Conservation (phyloP, 179 eudicot species). For the Vitellaria paradoxa region DNA sequence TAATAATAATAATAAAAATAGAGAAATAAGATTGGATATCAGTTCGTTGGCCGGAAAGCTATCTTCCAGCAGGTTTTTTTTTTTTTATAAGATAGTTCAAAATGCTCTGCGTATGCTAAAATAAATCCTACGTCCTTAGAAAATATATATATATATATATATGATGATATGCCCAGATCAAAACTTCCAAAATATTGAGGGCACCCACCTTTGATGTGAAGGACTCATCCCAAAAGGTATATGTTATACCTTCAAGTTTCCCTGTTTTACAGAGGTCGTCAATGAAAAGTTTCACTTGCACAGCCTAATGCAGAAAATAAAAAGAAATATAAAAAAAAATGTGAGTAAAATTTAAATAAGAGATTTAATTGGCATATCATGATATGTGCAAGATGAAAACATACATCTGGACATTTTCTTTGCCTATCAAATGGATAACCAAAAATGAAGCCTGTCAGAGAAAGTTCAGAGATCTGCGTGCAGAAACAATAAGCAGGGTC, state of each 20-base stretch:
- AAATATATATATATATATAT: not conserved
- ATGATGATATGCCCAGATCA: not conserved
- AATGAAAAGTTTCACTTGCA: constrained; percentile 60
- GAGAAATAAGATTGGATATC: not conserved
- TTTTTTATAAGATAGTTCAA: not conserved
- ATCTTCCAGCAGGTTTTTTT: not conserved
- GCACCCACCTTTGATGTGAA: constrained; percentile 79
- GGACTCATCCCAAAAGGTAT: constrained; percentile 89
- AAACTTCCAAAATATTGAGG: not conserved
- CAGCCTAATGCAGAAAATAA: constrained; percentile 39
- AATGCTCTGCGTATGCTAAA: not conserved
- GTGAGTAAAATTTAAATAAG: not conserved
- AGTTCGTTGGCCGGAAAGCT: not conserved
- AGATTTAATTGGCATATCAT: not conserved
- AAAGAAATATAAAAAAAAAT: constrained; percentile 6
- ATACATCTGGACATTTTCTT: constrained; percentile 44
- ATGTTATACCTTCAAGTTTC: constrained; percentile 63
- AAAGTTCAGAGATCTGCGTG: constrained; percentile 35
- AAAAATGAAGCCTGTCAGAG: constrained; percentile 58
- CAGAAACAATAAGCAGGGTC: not conserved
- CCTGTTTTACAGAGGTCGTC: constrained; percentile 73
- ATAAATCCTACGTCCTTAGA: too few relatives aligned
- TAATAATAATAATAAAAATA: not conserved
- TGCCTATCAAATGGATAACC: constrained; percentile 66
- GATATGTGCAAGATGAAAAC: constrained; percentile 18